phyloP scores from a whole-genome alignment of 1,139 yeast species.

The Taiozyma onychis region DNA sequence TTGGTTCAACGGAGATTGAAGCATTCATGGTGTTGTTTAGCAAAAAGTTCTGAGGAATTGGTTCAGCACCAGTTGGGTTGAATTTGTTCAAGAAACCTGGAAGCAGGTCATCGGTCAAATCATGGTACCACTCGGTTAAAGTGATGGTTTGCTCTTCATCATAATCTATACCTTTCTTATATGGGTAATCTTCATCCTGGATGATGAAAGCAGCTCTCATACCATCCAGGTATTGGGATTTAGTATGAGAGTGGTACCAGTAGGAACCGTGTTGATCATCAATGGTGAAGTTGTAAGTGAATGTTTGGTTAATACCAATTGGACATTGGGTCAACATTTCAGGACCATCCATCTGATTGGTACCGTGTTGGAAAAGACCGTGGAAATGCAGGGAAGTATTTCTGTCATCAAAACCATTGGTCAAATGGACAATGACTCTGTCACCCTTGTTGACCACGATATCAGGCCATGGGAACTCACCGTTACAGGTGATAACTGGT shows the following conservation, averaged over 20 bases:
- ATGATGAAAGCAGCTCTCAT: slow-evolving; percentile 77
- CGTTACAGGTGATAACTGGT: slow-evolving; percentile 73
- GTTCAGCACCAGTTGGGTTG: slow-evolving; percentile 97
- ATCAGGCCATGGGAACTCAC: slow-evolving; percentile 81
- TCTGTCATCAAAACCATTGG: slow-evolving; percentile 59
- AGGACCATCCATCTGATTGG: slow-evolving; percentile 82
- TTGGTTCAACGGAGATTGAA: slow-evolving; percentile 69
- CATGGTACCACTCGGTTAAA: slow-evolving; percentile 83
- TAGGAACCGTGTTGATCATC: slow-evolving; percentile 79
- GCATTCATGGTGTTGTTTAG: slow-evolving; percentile 73
- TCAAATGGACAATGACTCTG: slow-evolving; percentile 59
- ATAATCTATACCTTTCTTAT: slow-evolving; percentile 44
- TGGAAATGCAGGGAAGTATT: slow-evolving; percentile 87
- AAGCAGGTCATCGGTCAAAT: slow-evolving; percentile 45
- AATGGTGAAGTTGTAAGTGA: slow-evolving; percentile 76
- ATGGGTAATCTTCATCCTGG: slow-evolving; percentile 48
- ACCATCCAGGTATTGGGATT: slow-evolving; percentile 88
- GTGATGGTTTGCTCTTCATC: slow-evolving; percentile 73
- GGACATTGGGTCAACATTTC: slow-evolving; percentile 86
- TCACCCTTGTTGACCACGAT: slow-evolving; percentile 72
- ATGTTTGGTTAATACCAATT: slow-evolving; percentile 64
- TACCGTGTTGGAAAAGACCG: slow-evolving; percentile 78
- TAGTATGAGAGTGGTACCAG: slow-evolving; percentile 94
- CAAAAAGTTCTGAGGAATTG: slow-evolving; percentile 75
- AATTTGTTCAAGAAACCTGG: slow-evolving; percentile 55